phyloP scores from a whole-genome alignment of 1,139 yeast species.

The Yamadazyma oceani region DNA sequence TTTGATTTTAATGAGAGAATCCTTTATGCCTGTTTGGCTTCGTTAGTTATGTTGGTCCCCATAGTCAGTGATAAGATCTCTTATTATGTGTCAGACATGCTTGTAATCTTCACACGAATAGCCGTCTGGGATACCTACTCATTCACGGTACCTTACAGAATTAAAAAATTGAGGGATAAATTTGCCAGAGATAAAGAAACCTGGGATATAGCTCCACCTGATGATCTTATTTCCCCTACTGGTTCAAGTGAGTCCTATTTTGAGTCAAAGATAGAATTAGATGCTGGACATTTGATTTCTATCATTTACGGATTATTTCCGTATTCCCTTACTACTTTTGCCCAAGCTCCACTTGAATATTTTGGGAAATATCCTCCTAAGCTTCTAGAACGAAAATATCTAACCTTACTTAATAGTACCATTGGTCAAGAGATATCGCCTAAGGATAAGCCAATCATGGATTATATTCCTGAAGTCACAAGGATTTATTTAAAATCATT shows the following conservation, averaged over 20 bases:
- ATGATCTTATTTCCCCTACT: conserved; percentile 2
- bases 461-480: conserved; percentile 8
- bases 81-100: conserved; percentile 40
- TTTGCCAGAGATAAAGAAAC: conserved; percentile 7
- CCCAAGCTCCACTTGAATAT: conserved; percentile 36
- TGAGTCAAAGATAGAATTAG: conserved; percentile 18
- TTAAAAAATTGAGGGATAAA: conserved; percentile 9
- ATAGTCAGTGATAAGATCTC: conserved; percentile 42
- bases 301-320: conserved; percentile 66
- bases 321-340: conserved; percentile 44
- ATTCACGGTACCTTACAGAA: conserved; percentile 13
- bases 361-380: conserved; percentile 15
- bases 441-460: conserved; percentile 7
- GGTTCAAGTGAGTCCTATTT: conserved; percentile 1
- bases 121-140: conserved; percentile 28
- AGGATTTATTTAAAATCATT: conserved; percentile 22
- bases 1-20: conserved; percentile 46
- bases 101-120: conserved; percentile 47
- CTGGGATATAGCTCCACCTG: conserved; percentile 19
- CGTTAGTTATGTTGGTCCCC: conserved; percentile 56
- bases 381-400: conserved; percentile 11
- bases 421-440: conserved; percentile 10
- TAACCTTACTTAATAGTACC: conserved; percentile 8
- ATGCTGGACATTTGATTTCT: conserved; percentile 31
- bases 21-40: conserved; percentile 42